Evolutionary conservation across 805 yeast species (phyloP), one percentile per base, ranked within the genome.

Genomic region (Ogataea pilisensis): DNA sequence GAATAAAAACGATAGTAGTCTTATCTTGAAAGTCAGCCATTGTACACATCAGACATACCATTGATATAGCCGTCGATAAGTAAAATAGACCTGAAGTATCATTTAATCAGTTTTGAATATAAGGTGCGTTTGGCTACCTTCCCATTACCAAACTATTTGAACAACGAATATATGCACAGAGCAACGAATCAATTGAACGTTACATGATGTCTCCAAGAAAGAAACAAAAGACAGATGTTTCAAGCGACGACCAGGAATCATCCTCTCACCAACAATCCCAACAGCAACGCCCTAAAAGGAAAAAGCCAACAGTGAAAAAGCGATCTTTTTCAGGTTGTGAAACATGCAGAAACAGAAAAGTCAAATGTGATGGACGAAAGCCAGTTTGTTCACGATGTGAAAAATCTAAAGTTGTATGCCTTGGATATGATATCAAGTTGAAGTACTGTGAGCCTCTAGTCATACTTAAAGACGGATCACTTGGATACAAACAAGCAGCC

Each of bases 261-360:
- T n/a, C n/a, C n/a, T n/a, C n/a, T 9, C 16, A 27, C 30, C 30
- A 27, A 29, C n/a, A 13, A 27, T 27, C n/a, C 29, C n/a, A 24
- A 24, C 11, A 24, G 26, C 7, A 24, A 24, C 7, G 26, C 26
- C 26, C 26, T 16, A 30, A 30, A 16, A 31, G n/a, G 24, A 19
- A 29, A 29, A 26, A 9, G 29, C 14, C 8, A 19, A 38, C n/a
- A 12, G 16, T 38, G 5, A 57, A 55, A 34, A 47, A 40, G 31
- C 45, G 67, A 28, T 54, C 65, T 1, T 74, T 74, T 53, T 62
- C 69, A 34, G 82, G 82, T 4, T 76, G 82, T 55, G 72, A 75
- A 65, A 76, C 81, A 6, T 76, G 82, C 48, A 61, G 82, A 29
- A 52, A 60, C 18, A 60, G 80, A 20, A 75, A 74, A 46, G 73